Evolutionary conservation across 352 stramenopile genomes (phyloP).

Genomic region (Phytophthora lateralis): DNA sequence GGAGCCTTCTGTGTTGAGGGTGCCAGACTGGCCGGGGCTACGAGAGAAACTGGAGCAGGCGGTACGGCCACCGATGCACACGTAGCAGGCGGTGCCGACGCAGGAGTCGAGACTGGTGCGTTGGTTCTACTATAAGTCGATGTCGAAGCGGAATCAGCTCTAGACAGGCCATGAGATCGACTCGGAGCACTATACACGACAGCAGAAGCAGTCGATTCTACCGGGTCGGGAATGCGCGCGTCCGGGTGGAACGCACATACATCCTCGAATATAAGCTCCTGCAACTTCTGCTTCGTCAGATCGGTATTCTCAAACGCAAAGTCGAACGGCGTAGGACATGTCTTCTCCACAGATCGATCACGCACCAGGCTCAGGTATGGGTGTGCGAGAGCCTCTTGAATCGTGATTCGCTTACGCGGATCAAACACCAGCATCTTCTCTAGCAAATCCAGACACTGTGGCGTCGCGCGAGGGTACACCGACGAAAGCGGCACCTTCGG

Average conservation of each 20-base stretch:
- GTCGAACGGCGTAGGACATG: constrained; percentile 81
- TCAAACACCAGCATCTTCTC: constrained; percentile 95
- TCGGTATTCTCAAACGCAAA: constrained; percentile 90
- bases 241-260: constrained; percentile 90
- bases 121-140: constrained; percentile 19
- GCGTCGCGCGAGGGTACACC: constrained; percentile 85
- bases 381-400: constrained; percentile 77
- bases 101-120: constrained; percentile 8
- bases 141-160: constrained; percentile 24
- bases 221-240: constrained; percentile 53
- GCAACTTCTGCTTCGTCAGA: constrained; percentile 90
- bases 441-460: constrained; percentile 89
- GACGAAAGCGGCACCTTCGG: constrained; percentile 80
- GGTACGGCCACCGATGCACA: constrained; percentile 22
- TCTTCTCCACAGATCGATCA: constrained; percentile 75
- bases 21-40: constrained; percentile 17
- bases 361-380: constrained; percentile 82
- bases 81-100: constrained; percentile 21
- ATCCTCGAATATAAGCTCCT: constrained; percentile 93
- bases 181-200: constrained; percentile 20
- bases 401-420: constrained; percentile 85
- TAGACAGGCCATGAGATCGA: constrained; percentile 16
- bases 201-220: constrained; percentile 11
- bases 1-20: constrained; percentile 12
- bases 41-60: constrained; percentile 29